Conservation (phyloP, 2,329 filamentous ascomycete species). For the Alternaria longipes region DNA sequence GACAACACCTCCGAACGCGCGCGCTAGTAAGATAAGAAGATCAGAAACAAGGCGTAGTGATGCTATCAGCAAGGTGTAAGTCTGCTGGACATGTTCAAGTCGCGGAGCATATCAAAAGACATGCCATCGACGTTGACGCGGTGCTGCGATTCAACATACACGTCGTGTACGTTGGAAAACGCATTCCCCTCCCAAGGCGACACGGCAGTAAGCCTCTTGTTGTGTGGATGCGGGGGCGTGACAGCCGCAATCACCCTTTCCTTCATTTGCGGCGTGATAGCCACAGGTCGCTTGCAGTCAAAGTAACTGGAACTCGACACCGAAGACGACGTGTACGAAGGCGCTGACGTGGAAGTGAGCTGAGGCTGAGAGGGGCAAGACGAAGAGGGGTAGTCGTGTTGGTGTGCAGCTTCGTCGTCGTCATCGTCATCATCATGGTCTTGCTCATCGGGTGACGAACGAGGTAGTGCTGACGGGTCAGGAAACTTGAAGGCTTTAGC, state of each 20-base stretch:
- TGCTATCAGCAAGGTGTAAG: constrained; percentile 37
- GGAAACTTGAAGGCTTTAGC: constrained; percentile 37
- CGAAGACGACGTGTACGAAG: constrained; percentile 39
- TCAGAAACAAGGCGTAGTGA: not conserved
- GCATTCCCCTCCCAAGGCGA: constrained; percentile 46
- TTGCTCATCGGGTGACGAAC: constrained; percentile 20
- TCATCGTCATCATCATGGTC: constrained; percentile 25
- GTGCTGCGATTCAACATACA: constrained; percentile 45
- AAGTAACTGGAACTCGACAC: constrained; percentile 45
- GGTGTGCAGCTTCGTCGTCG: constrained; percentile 23
- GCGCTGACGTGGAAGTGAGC: constrained; percentile 44
- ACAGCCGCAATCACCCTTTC: constrained; percentile 45
- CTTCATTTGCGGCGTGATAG: constrained; percentile 35
- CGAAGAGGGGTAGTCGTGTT: constrained; percentile 20
- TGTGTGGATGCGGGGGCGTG: constrained; percentile 30
- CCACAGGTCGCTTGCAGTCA: constrained; percentile 40
- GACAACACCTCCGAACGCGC: constrained; percentile 10
- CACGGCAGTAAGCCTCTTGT: constrained; percentile 40
- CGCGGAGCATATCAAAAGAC: constrained; percentile 47
- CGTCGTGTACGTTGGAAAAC: constrained; percentile 42
- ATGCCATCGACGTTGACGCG: constrained; percentile 47
- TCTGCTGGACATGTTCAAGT: constrained; percentile 36
- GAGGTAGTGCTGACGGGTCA: constrained; percentile 21
- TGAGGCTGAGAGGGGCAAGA: constrained; percentile 39
- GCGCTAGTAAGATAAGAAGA: constrained; percentile 27